Base-by-base conservation (phyloP, 2,329 filamentous ascomycete genomes). In the Aspergillus sp. region DNA sequence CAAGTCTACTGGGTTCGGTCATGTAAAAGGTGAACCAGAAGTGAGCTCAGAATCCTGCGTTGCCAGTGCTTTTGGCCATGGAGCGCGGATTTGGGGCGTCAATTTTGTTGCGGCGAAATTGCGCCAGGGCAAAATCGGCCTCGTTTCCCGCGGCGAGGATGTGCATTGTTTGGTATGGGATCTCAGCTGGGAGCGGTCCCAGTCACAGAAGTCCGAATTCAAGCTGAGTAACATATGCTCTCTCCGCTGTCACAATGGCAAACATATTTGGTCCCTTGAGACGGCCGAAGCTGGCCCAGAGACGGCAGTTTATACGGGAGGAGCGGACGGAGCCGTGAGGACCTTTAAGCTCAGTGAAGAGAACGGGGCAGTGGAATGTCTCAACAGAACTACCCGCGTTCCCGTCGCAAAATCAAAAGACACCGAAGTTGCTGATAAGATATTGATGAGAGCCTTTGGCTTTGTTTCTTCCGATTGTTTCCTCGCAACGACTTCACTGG, bases 31-130 rank as follows among this genome's bases (percentile, higher is more conserved):
- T 23, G 71, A 74, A 22, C 67, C 69, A 41, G 72, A 73, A 15
- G 66, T 77, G 19, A 76, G 76, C 5, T 70, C 71, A 3, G 75
- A 79, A 51, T 84, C 83, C 34, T 84, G 78, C 66, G 70, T 96
- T 15, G 91, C 91, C 0, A 86, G 88, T 49, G 88, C 85, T 2
- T 97, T 95, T 90, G 94, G 91, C 0, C 95, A 99, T 76, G 79
- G 85, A 3, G 96, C 94, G 7, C 87, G 95, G 61, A 96, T 99
- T 66, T 99, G 95, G 95, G 85, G 87, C 50, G 87, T 97, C 8
- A 84, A 85, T 58, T 95, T 97, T 66, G 77, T 88, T 1, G 74
- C 70, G 28, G 60, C 66, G 1, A 66, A 63, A 22, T 65, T 68
- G 8, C 66, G 73, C 30, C 47, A 62, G 8, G 55, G 59, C 5